These are phyloP conservation scores for Eucalyptus brandiana DNA, from an alignment of 345 rosid species.

Conservation along the genomic window DNA sequence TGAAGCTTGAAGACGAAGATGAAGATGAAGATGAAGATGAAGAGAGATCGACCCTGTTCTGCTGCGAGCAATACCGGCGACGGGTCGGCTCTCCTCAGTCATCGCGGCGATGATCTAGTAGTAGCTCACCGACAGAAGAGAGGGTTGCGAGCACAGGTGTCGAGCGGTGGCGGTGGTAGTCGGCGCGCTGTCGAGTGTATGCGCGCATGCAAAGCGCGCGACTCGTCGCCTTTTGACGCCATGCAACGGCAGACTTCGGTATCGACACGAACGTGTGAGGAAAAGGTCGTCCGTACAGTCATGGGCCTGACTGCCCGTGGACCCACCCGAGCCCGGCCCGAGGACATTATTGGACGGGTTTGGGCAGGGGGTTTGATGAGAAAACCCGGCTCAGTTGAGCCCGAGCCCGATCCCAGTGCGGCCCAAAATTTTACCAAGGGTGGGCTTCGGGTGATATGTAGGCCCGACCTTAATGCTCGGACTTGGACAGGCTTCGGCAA, in stretches of 20 bases:
- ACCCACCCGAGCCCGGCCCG: not conserved
- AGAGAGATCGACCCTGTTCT: not conserved
- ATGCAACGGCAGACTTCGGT: not conserved
- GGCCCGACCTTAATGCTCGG: not conserved
- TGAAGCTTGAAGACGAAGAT: not conserved
- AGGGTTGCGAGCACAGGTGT: not conserved
- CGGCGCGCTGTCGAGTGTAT: not conserved
- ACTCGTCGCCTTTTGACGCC: not conserved
- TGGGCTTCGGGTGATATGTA: not conserved
- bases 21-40: not conserved
- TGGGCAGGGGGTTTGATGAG: not conserved
- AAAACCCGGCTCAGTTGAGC: not conserved
- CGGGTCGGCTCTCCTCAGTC: not conserved
- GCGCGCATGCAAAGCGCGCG: not conserved
- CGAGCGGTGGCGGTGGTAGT: not conserved
- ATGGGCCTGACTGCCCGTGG: not conserved
- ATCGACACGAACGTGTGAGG: rapidly evolving
- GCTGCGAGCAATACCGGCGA: not conserved
- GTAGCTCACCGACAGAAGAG: not conserved
- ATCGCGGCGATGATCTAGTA: not conserved
- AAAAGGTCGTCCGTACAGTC: rapidly evolving
- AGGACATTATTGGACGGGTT: not conserved
- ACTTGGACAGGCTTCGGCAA: not conserved
- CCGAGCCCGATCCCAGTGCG: not conserved
- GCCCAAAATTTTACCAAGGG: rapidly evolving